Evolutionary conservation across 75 land plant genomes (phyloP).

Genomic region (Pseudotsuga menziesii): DNA sequence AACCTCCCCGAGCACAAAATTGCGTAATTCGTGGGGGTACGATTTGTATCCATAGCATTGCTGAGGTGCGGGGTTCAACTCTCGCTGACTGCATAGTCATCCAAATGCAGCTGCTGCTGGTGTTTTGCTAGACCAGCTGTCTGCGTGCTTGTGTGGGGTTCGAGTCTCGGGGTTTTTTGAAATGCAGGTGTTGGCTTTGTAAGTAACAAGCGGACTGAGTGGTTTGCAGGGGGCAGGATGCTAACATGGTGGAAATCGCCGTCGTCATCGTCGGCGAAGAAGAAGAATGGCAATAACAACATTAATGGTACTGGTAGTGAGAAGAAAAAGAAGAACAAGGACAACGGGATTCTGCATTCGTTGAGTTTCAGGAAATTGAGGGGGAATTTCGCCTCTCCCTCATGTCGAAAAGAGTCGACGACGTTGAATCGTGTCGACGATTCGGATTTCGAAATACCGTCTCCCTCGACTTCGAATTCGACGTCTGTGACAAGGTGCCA

Average conservation of each 20-base stretch:
- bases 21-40: too few species aligned
- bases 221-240: neutral
- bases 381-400: too few species aligned
- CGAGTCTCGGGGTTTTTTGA: neutral
- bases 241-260: neutral
- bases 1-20: neutral
- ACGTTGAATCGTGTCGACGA: neutral
- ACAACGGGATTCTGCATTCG: neutral
- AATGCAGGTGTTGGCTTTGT: constrained; percentile 2
- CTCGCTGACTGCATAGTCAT: too few species aligned
- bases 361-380: neutral
- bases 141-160: neutral
- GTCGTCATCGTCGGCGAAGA: neutral
- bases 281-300: neutral
- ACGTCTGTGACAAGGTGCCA: constrained; percentile 7
- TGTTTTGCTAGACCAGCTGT: too few species aligned
- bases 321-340: neutral
- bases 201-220: neutral
- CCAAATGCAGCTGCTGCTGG: too few species aligned
- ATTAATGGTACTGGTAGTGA: neutral
- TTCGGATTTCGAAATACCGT: neutral
- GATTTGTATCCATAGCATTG: neutral
- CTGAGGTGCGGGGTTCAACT: neutral
- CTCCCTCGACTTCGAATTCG: neutral
- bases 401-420: neutral